Base-by-base conservation (phyloP, 1,284 basidiomycete genomes). In the Irpex sp. region DNA sequence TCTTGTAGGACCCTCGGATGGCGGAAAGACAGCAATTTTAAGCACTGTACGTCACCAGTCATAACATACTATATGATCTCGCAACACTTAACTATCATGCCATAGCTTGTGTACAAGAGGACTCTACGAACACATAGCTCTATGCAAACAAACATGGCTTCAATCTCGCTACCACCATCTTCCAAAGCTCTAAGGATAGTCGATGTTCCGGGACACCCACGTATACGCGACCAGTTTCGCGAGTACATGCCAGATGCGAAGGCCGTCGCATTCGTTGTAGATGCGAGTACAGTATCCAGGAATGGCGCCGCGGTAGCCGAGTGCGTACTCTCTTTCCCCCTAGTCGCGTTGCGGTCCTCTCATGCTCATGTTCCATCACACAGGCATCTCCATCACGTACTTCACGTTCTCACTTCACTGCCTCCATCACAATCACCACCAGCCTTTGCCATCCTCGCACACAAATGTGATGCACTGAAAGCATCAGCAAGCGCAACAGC, bases 201-300 rank as follows among this genome's bases (percentile, higher is more conserved):
- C 17, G 91, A 93, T 72, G 76, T 93, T 43, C 91, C 91, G 4
- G 91, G 91, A 7, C 91, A 93, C 72, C 88, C 90, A 13, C 83
- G 91, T 49, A 82, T 93, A 59, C 77, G 90, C 31, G 83, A 84
- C 67, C 88, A 90, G 68, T 90, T 91, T 71, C 78, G 76, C 57
- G 88, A 92, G 37, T 75, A 88, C 67, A 72, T 93, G 46, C 64
- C 76, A 6, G 79, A 85, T 54, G 82, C 89, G 1, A 87, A 85
- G 66, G 85, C 79, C 1, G 74, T 93, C 21, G 85, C 82, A 4
- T 93, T 93, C 68, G 87, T 92, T 1, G 88, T 92, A 1, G 92
- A 93, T 71, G 81, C 88, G 1, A 89, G 84, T 68, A 88, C 85
- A 0, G 76, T 93, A 51, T 90, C 91, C 19, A 79, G 91, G 59